Percentiles rank a stretch among this genome's conserved stretches.
These are phyloP conservation scores for Diplodia seriata DNA, from an alignment of 2,329 filamentous ascomycete genomes.

Conservation along the genomic window DNA sequence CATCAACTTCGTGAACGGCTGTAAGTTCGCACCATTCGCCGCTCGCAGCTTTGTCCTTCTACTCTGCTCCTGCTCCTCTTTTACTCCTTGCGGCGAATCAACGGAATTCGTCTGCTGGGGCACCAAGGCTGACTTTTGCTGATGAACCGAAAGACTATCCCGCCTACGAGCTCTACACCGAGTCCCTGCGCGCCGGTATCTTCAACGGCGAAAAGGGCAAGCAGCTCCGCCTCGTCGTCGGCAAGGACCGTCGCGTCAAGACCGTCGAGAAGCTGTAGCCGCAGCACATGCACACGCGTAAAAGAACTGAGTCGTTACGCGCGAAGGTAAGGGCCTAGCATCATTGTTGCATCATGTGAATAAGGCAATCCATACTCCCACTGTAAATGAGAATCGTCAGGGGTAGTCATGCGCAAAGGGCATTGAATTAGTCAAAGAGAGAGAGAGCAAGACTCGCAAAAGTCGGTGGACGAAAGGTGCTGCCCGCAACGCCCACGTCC, in stretches of 20 bases:
- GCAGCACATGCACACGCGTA: background rate
- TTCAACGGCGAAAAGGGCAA: constrained; percentile 53
- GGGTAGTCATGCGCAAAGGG: background rate
- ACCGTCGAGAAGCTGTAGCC: constrained; percentile 29
- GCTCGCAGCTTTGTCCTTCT: no score
- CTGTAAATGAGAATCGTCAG: background rate
- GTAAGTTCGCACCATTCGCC: constrained; percentile 23
- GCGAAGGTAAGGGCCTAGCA: constrained; percentile 4
- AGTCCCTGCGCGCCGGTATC: constrained; percentile 57
- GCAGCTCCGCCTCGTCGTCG: constrained; percentile 60
- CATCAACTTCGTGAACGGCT: constrained; percentile 72
- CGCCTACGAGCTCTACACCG: constrained; percentile 64
- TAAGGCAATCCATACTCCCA: background rate
- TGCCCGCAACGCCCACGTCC: background rate
- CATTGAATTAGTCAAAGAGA: background rate
- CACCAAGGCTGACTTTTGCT: background rate
- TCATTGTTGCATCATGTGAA: constrained; percentile 6
- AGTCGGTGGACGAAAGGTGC: background rate
- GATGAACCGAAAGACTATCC: constrained; percentile 48
- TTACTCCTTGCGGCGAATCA: background rate
- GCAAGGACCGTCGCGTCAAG: constrained; percentile 42
- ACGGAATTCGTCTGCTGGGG: background rate
- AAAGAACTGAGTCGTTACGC: background rate
- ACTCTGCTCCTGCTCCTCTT: background rate
- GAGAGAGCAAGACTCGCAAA: background rate